Conservation (phyloP, 169 alveolate species). For the Blepharisma undulans region DNA sequence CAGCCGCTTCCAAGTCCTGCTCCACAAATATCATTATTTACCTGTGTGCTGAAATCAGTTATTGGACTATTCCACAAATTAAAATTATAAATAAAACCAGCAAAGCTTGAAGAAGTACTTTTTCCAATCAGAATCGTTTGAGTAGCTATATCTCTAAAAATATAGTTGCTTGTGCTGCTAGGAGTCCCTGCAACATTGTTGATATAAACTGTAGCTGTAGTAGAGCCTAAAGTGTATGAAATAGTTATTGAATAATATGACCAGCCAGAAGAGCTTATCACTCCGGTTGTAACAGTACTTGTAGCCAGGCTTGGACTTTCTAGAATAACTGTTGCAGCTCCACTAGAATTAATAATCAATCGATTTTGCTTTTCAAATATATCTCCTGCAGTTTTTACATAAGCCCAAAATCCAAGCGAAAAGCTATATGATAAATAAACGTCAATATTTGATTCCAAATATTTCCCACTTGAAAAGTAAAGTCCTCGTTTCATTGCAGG, state of each 20-base stretch:
- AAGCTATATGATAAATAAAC: neutral
- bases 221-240: neutral
- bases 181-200: neutral
- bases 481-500: conserved; percentile 7
- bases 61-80: neutral
- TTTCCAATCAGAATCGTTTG: neutral
- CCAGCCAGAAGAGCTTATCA: neutral
- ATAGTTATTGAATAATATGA: neutral
- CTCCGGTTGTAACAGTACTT: neutral
- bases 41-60: neutral
- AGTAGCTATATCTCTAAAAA: neutral
- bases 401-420: neutral
- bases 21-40: neutral
- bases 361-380: neutral
- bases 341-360: neutral
- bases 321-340: neutral
- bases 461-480: neutral
- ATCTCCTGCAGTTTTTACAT: neutral
- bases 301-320: neutral
- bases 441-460: neutral
- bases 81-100: neutral
- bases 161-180: neutral
- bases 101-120: neutral
- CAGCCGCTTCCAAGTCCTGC: neutral
- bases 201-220: neutral